Evolutionary conservation across 129 eudicot species (phyloP).

Genomic region (Rutidosis leptorrhynchoides): DNA sequence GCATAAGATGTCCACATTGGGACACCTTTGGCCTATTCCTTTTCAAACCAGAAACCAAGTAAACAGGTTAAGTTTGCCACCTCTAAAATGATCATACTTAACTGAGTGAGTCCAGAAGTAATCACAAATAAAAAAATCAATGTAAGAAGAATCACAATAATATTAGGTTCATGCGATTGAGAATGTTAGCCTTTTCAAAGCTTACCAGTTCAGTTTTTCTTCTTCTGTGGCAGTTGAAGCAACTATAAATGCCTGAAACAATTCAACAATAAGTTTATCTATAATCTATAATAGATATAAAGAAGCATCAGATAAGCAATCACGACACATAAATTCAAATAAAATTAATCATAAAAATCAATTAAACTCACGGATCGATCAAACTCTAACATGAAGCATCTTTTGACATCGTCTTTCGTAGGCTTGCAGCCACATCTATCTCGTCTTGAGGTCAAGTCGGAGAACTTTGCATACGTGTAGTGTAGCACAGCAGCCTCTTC

Average conservation of each 20-base stretch:
- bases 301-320: no score
- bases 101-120: neutral
- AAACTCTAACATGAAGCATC: conserved; percentile 95
- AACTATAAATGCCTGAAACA: conserved; percentile 85
- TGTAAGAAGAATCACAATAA: neutral
- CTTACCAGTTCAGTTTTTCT: conserved; percentile 86
- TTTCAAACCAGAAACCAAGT: neutral
- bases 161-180: neutral
- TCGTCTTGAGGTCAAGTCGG: conserved; percentile 92
- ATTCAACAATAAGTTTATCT: conserved; percentile 1
- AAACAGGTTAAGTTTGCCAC: neutral
- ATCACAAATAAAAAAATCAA: neutral
- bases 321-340: neutral
- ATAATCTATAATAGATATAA: no score
- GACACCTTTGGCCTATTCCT: neutral
- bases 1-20: neutral
- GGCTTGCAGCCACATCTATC: conserved; percentile 99
- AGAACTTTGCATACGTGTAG: conserved; percentile 79
- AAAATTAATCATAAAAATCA: no score
- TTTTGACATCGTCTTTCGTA: conserved; percentile 83
- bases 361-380: conserved; percentile 77
- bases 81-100: neutral
- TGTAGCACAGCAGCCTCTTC: conserved; percentile 97
- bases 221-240: conserved; percentile 94
- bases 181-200: neutral